A percentile compares a stretch with the other conserved stretches of the same genome.
Conservation (phyloP, 2,329 filamentous ascomycete genomes). For the Tolypocladium tropicale region DNA sequence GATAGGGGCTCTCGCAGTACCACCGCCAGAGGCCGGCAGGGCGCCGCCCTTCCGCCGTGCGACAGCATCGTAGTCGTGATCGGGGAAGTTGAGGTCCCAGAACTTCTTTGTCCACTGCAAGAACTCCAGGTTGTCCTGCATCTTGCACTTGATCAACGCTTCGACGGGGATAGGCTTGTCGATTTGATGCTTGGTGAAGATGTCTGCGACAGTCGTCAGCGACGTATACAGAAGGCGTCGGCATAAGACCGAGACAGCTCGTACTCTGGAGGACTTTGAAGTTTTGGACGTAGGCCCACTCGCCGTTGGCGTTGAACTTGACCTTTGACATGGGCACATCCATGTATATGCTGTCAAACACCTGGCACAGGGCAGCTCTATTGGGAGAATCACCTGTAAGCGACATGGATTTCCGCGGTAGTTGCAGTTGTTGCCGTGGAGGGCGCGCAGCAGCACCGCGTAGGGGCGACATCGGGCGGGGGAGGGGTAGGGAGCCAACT, state of each 20-base stretch:
- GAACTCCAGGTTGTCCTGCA: constrained; percentile 99
- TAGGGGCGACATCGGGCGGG: constrained; percentile 1
- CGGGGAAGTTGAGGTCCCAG: constrained; percentile 97
- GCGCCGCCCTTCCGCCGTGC: constrained; percentile 70
- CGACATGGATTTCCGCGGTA: neutral
- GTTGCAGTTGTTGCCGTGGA: neutral
- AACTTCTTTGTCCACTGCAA: constrained; percentile 93
- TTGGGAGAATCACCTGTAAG: constrained; percentile 9
- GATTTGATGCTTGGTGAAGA: constrained; percentile 76
- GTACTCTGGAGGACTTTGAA: constrained; percentile 95
- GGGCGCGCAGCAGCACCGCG: neutral
- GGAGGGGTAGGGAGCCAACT: constrained; percentile 13
- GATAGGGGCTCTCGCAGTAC: constrained; percentile 33
- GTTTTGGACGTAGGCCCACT: constrained; percentile 97
- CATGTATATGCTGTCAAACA: constrained; percentile 96
- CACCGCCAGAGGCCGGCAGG: constrained; percentile 38
- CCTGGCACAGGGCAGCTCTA: constrained; percentile 90
- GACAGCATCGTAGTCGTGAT: constrained; percentile 91
- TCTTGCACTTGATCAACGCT: constrained; percentile 91
- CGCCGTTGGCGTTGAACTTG: constrained; percentile 96
- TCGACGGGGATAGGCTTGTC: constrained; percentile 87
- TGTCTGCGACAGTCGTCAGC: constrained; percentile 40
- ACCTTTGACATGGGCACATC: constrained; percentile 92
- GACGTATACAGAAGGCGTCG: neutral
- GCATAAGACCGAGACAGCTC: constrained; percentile 17